Conservation (phyloP, 1,284 basidiomycete genomes). For the Golubevia pallescens region DNA sequence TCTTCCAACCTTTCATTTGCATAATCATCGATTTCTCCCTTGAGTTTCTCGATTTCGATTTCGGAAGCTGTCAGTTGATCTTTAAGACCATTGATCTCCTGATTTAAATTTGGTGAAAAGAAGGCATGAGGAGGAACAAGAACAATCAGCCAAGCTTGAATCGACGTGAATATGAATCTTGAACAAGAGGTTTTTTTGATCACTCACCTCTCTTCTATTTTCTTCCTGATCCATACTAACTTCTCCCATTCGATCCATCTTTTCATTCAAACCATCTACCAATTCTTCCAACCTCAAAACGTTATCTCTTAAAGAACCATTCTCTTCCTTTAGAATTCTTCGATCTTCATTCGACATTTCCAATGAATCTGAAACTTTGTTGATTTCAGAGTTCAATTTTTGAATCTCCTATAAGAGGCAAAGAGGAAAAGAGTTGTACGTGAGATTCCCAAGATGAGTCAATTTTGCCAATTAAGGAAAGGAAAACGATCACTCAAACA, state of each 20-base stretch:
- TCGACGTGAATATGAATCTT: not conserved
- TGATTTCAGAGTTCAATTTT: too few relatives aligned
- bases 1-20: slow-evolving; percentile 35
- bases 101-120: slow-evolving; percentile 1
- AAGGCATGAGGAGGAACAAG: not conserved
- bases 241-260: not conserved
- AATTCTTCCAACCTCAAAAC: not conserved
- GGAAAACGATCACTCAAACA: too few relatives aligned
- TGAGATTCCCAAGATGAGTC: too few relatives aligned
- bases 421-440: too few relatives aligned
- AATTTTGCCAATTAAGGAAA: too few relatives aligned
- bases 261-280: not conserved
- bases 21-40: slow-evolving; percentile 46
- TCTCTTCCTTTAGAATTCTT: too few relatives aligned
- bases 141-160: not conserved
- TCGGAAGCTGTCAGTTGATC: slow-evolving; percentile 53
- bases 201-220: slow-evolving; percentile 2
- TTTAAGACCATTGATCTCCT: slow-evolving; percentile 20
- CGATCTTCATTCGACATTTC: too few relatives aligned
- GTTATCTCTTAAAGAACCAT: not conserved
- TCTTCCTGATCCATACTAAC: not conserved
- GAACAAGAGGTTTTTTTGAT: not conserved
- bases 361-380: too few relatives aligned
- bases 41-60: slow-evolving; percentile 44
- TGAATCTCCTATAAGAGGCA: too few relatives aligned